Evolutionary conservation across 495 filamentous ascomycete species (phyloP), one percentile per base, ranked within the genome.

Genomic region (Aspergillus sclerotioniger): DNA sequence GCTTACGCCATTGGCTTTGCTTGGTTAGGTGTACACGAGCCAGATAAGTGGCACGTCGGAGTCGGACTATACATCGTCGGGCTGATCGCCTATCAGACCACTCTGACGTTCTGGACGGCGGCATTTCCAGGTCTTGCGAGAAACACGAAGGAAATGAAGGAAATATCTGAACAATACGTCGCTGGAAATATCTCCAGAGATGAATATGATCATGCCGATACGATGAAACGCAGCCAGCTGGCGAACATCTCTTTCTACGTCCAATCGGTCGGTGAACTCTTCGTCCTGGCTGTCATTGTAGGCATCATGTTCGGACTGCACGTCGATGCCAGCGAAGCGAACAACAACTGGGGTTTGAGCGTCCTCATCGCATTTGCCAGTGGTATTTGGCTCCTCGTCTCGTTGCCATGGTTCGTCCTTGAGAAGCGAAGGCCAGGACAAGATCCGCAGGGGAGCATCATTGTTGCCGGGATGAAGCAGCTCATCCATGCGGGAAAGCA

Each of bases 91-190:
- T 86, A 87, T 62, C 84, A 87, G 68, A 85, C 84, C 0, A 84
- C 81, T 1, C 71, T 87, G 51, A 87, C 84, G 10, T 88, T 86
- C 67, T 88, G 84, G 84, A 85, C 84, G 2, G 83, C 84, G 0
- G 82, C 84, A 1, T 88, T 88, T 59, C 85, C 84, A 16, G 76
- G 80, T 0, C 72, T 88, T 10, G 84, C 84, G 8, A 68, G 85
- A 15, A 86, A 87, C 55, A 84, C 84, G 0, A 32, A 64, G 7
- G 72, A 79, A 35, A 68, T 87, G 63, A 78, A 82, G 35, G 69
- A 71, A 8, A 83, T 80, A 53, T 80, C 83, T 13, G 73, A 80
- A 33, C 68, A 75, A n/a, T 84, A 78, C 51, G 68, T 66, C 15
- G 67, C 74, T 6, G 83, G 85, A 4, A 63, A 53, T 3, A 84